Conservation (phyloP, 768 basidiomycete genomes). For the Sistotremastrum niveocremeum region DNA sequence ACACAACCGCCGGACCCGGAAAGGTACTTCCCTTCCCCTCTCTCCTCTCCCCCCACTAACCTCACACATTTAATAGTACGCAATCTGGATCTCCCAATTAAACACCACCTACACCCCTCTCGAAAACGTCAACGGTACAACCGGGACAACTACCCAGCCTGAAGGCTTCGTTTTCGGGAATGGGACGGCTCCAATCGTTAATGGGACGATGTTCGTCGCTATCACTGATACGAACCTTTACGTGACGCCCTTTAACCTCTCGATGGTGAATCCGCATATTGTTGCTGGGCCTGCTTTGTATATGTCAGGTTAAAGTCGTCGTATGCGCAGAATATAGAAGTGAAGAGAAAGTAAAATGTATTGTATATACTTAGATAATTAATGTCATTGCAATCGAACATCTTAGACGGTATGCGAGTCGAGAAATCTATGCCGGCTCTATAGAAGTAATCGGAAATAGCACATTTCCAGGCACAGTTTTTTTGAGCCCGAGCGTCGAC, state of each 20-base stretch:
- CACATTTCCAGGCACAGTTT: too few species aligned
- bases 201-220: constrained; percentile 43
- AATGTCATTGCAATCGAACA: too few species aligned
- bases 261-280: constrained; percentile 35
- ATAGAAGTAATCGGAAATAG: too few species aligned
- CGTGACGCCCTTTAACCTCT: constrained; percentile 48
- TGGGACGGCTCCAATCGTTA: constrained; percentile 28
- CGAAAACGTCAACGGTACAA: constrained; percentile 25
- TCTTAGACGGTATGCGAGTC: too few species aligned
- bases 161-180: constrained; percentile 31
- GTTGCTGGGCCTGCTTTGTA: constrained; percentile 44
- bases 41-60: neutral
- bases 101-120: constrained; percentile 47
- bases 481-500: too few species aligned
- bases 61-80: constrained; percentile 23
- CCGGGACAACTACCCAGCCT: constrained; percentile 37
- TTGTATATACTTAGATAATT: too few species aligned
- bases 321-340: too few species aligned
- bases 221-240: constrained; percentile 34
- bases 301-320: constrained; percentile 24
- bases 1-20: constrained; percentile 28
- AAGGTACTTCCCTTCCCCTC: constrained; percentile 17
- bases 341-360: too few species aligned
- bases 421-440: too few species aligned
- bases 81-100: constrained; percentile 46